These are phyloP conservation scores for Huntiella abstrusa DNA, from an alignment of 2,329 filamentous ascomycete genomes.

Conservation along the genomic window DNA sequence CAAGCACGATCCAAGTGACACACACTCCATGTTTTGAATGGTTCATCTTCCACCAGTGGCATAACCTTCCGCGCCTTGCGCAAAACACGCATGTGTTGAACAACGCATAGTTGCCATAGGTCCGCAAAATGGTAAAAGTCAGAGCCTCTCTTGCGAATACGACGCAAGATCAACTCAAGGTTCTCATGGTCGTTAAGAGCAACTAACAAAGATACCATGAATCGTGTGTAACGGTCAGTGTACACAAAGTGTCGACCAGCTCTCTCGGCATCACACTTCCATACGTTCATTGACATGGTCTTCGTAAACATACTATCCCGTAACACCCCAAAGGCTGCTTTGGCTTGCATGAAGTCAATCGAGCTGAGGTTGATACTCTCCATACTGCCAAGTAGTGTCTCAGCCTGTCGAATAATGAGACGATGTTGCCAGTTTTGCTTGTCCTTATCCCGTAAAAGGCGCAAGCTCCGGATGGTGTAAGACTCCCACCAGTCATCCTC, in stretches of 20 bases:
- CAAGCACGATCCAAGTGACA: slow-evolving; percentile 41
- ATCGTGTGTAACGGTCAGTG: slow-evolving; percentile 68
- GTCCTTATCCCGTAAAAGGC: slow-evolving; percentile 47
- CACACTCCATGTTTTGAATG: slow-evolving; percentile 32
- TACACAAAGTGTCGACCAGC: slow-evolving; percentile 82
- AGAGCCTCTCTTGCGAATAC: slow-evolving; percentile 62
- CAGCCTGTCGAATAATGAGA: slow-evolving; percentile 57
- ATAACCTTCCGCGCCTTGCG: slow-evolving; percentile 29
- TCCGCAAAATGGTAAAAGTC: slow-evolving; percentile 50
- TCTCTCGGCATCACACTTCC: slow-evolving; percentile 76
- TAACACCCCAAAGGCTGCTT: slow-evolving; percentile 64
- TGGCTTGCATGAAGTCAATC: slow-evolving; percentile 40
- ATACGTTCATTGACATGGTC: slow-evolving; percentile 85
- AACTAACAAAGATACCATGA: slow-evolving; percentile 58
- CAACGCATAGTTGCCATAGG: slow-evolving; percentile 37
- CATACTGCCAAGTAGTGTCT: slow-evolving; percentile 32
- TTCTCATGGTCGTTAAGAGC: slow-evolving; percentile 56
- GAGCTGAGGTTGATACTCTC: slow-evolving; percentile 11
- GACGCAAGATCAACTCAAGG: slow-evolving; percentile 59
- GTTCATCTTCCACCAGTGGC: slow-evolving; percentile 28
- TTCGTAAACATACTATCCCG: slow-evolving; percentile 64
- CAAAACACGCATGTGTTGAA: slow-evolving; percentile 33
- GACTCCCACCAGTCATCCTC: slow-evolving; percentile 39
- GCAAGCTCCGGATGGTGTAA: slow-evolving; percentile 32
- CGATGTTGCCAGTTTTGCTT: slow-evolving; percentile 93